Conservation (phyloP, 176 grass and related monocot genomes). For the Saccharum spontaneum region DNA sequence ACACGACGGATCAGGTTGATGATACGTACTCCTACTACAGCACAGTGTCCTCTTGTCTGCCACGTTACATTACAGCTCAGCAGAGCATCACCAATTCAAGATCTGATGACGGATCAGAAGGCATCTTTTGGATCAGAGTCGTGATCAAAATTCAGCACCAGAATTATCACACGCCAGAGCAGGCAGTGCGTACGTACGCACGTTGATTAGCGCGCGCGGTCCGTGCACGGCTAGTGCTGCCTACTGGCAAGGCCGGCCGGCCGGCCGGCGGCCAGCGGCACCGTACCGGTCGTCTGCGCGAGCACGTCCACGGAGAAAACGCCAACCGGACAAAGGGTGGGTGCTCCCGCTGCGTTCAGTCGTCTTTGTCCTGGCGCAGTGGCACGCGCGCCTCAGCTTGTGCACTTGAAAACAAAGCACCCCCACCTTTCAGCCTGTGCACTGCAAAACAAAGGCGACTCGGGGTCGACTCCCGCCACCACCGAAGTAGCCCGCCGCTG, state of each 20-base stretch:
- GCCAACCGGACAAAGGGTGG: background rate
- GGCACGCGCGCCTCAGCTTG: background rate
- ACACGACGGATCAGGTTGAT: too few relatives aligned
- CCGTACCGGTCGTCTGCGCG: background rate
- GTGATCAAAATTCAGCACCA: background rate
- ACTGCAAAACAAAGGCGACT: too few relatives aligned
- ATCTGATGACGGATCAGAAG: background rate
- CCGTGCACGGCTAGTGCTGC: background rate
- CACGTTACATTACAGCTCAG: background rate
- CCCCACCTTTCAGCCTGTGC: too few relatives aligned
- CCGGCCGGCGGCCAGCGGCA: too few relatives aligned
- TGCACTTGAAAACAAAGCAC: too few relatives aligned
- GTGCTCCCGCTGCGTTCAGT: too few relatives aligned
- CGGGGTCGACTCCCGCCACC: too few relatives aligned
- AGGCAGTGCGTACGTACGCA: background rate
- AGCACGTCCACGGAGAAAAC: conserved; percentile 9
- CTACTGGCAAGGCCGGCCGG: background rate
- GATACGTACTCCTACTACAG: background rate
- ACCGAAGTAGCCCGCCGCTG: too few relatives aligned
- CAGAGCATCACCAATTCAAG: background rate
- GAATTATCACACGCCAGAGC: background rate
- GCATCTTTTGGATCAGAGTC: background rate
- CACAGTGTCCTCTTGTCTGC: background rate
- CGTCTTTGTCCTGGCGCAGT: background rate
- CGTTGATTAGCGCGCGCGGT: background rate